Evolutionary conservation across 2,329 filamentous ascomycete species (phyloP).

Genomic region (Curvularia sp.): DNA sequence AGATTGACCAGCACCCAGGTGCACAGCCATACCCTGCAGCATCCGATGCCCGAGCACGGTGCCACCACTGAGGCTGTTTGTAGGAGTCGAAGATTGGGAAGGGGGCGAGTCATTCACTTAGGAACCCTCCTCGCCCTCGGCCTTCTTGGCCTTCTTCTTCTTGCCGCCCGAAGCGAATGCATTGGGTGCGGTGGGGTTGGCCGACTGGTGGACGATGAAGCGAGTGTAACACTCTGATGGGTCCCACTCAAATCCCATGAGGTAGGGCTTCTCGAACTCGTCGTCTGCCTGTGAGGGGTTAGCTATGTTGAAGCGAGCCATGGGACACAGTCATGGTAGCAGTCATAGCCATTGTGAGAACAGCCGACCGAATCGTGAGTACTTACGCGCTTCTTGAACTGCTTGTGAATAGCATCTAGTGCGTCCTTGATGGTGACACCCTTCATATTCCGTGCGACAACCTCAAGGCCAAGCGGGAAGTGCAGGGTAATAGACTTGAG

Average conservation of each 20-base stretch:
- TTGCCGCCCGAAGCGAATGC: constrained; percentile 55
- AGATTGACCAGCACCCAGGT: constrained; percentile 38
- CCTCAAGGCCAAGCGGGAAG: constrained; percentile 86
- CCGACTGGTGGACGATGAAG: constrained; percentile 84
- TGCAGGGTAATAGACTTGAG: constrained; percentile 94
- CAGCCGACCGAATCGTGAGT: neutral
- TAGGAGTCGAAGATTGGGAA: constrained; percentile 43
- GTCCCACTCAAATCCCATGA: constrained; percentile 96
- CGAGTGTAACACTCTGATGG: constrained; percentile 89
- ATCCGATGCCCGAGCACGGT: constrained; percentile 30
- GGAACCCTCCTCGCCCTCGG: constrained; percentile 31
- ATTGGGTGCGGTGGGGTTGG: constrained; percentile 55
- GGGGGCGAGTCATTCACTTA: constrained; percentile 51
- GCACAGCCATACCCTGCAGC: constrained; percentile 34
- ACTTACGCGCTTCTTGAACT: constrained; percentile 92
- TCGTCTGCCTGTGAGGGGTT: constrained; percentile 71
- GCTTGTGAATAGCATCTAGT: constrained; percentile 92
- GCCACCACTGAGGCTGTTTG: constrained; percentile 32
- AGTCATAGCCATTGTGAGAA: neutral
- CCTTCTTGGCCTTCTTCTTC: constrained; percentile 52
- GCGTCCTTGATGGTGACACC: constrained; percentile 98
- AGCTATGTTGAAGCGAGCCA: constrained; percentile 19
- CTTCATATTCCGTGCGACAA: constrained; percentile 88
- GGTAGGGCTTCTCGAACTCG: constrained; percentile 84
- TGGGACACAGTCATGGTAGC: neutral